phyloP scores from a whole-genome alignment of 2,329 filamentous ascomycete species.

The Torrubiella hemipterigena region DNA sequence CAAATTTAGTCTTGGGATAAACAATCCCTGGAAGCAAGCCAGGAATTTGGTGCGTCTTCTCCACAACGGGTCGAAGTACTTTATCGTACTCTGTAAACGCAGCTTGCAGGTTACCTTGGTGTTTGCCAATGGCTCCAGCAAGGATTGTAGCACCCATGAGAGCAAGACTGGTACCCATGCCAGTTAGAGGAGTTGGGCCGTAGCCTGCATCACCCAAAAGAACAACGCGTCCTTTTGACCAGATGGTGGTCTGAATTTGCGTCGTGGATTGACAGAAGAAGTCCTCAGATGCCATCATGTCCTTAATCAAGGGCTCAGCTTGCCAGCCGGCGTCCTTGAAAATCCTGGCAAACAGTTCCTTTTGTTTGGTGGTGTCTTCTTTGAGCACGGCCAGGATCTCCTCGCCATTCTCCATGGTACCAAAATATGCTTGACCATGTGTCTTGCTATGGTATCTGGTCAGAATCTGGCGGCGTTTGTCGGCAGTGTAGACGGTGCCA shows the following conservation, averaged over 20 bases:
- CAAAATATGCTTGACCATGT: slow-evolving; percentile 25
- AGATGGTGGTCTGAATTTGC: slow-evolving; percentile 30
- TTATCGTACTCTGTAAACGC: slow-evolving; percentile 27
- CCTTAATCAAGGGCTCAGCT: slow-evolving; percentile 25
- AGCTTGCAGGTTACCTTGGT: slow-evolving; percentile 11
- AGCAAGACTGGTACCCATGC: slow-evolving; percentile 37
- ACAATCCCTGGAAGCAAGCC: too few relatives aligned
- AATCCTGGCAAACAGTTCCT: slow-evolving; percentile 22
- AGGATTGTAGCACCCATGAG: slow-evolving; percentile 42
- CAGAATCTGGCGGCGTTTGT: slow-evolving; percentile 23
- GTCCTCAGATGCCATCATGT: slow-evolving; percentile 25
- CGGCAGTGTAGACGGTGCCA: slow-evolving; percentile 22
- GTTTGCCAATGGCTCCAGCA: slow-evolving; percentile 35
- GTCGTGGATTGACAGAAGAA: slow-evolving; percentile 34
- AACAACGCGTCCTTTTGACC: slow-evolving; percentile 32
- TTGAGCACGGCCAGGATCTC: slow-evolving; percentile 14
- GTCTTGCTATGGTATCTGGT: slow-evolving; percentile 25
- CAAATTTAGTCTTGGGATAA: too few relatives aligned
- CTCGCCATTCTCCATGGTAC: slow-evolving; percentile 10
- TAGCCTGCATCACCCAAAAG: slow-evolving; percentile 43
- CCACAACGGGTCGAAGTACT: slow-evolving; percentile 25
- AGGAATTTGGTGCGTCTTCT: slow-evolving; percentile 26
- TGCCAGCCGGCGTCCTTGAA: slow-evolving; percentile 31
- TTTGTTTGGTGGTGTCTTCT: slow-evolving; percentile 23
- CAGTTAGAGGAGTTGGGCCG: slow-evolving; percentile 33